phyloP scores from a whole-genome alignment of 371 early-diverging fungal species.

The Nosema muscidifuracis region DNA sequence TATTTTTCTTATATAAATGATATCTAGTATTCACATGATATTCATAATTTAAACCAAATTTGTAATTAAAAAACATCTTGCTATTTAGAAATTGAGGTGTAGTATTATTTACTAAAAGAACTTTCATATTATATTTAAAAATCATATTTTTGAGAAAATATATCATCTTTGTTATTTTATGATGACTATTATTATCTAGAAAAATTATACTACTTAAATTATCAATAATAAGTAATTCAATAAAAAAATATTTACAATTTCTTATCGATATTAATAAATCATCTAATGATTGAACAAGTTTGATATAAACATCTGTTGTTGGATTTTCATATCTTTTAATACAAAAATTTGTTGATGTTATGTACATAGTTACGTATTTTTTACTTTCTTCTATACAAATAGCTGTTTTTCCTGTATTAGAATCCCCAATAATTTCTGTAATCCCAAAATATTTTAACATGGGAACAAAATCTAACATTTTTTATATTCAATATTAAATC shows the following conservation, averaged over 20 bases:
- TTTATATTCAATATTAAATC: too few species aligned
- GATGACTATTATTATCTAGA: constrained; percentile 4
- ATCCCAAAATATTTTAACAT: constrained; percentile 38
- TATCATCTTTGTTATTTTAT: not conserved
- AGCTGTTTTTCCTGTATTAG: constrained; percentile 45
- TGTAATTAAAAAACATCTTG: not conserved
- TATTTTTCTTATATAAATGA: not conserved
- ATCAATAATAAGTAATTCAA: constrained; percentile 27
- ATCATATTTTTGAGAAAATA: constrained; percentile 26
- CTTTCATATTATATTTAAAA: constrained; percentile 3
- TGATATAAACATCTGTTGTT: not conserved
- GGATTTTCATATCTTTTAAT: constrained; percentile 9
- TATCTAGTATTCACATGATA: constrained; percentile 37
- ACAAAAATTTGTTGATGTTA: constrained; percentile 29
- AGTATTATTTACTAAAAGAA: constrained; percentile 16
- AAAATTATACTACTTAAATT: constrained; percentile 17
- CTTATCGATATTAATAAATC: not conserved
- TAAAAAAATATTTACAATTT: not conserved
- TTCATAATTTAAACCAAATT: constrained; percentile 28
- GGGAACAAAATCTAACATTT: not conserved
- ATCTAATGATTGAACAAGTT: not conserved
- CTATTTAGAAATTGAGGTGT: not conserved
- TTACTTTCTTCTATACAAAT: constrained; percentile 35
- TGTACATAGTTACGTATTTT: constrained; percentile 33
- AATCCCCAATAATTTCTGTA: constrained; percentile 48